These are phyloP conservation scores for Penicillium paneum DNA, from an alignment of 2,329 filamentous ascomycete genomes.

Conservation along the genomic window DNA sequence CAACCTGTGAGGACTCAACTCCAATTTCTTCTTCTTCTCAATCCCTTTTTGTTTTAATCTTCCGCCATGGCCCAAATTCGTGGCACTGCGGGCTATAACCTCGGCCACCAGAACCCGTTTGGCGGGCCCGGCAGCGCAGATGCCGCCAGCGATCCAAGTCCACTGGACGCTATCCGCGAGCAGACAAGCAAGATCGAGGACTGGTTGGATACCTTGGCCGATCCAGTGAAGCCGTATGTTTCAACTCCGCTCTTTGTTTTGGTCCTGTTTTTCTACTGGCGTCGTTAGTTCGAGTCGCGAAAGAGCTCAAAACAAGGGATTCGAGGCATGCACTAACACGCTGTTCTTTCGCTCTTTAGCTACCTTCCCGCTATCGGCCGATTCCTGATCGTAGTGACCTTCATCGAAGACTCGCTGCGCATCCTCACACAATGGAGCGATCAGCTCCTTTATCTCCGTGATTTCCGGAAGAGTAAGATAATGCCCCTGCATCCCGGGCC, in stretches of 20 bases:
- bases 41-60: neutral
- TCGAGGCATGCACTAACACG: conserved; percentile 28
- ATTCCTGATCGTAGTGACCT: conserved; percentile 97
- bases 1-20: neutral
- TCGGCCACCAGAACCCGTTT: conserved; percentile 71
- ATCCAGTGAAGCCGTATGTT: conserved; percentile 91
- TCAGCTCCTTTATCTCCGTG: conserved; percentile 86
- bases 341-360: conserved; percentile 48
- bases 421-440: conserved; percentile 98
- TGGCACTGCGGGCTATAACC: conserved; percentile 76
- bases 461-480: conserved; percentile 84
- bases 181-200: conserved; percentile 99
- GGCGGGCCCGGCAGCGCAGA: conserved; percentile 59
- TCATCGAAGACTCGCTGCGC: conserved; percentile 91
- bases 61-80: conserved; percentile 52
- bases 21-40: conserved; percentile 3
- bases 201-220: conserved; percentile 77
- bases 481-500: conserved; percentile 7
- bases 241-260: conserved; percentile 5
- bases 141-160: conserved; percentile 66
- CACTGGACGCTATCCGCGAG: conserved; percentile 82
- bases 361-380: conserved; percentile 93
- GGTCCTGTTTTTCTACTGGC: neutral
- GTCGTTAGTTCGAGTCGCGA: neutral
- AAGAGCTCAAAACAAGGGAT: conserved; percentile 17